phyloP scores from a whole-genome alignment of 2,329 filamentous ascomycete genomes.

The Ophiostoma sp. region DNA sequence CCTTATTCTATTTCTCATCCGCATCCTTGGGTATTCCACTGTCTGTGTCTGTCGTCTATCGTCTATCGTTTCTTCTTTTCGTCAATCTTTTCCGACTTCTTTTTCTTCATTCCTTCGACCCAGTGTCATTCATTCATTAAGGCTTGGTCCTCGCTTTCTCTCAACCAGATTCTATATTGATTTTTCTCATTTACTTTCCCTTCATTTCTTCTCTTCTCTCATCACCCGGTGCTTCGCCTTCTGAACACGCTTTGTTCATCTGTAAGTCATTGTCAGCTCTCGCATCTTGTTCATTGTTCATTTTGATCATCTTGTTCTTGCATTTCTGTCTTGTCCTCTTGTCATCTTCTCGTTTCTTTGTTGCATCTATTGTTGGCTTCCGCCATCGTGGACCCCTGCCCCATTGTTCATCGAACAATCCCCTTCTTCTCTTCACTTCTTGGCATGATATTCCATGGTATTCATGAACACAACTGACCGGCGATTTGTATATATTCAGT shows the following conservation, averaged over 20 bases:
- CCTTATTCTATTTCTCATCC: constrained; percentile 19
- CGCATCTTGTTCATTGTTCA: neutral
- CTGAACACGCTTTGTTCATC: neutral
- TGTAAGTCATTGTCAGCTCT: constrained; percentile 1
- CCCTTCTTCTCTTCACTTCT: neutral
- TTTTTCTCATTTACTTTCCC: neutral
- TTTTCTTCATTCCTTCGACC: constrained; percentile 21
- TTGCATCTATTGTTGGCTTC: neutral
- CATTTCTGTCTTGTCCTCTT: neutral
- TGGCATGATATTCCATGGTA: neutral
- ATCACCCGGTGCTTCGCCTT: neutral
- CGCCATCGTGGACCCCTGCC: neutral
- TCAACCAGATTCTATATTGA: constrained; percentile 21
- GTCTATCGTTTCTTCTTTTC: neutral
- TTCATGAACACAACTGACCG: neutral
- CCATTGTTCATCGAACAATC: constrained; percentile 1
- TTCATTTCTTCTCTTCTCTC: neutral
- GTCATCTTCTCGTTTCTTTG: neutral
- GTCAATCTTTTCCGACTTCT: neutral
- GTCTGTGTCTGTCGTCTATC: neutral
- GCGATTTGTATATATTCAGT: constrained; percentile 1
- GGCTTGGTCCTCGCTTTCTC: constrained; percentile 33
- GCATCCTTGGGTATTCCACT: constrained; percentile 9
- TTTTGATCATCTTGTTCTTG: neutral
- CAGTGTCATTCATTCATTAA: constrained; percentile 35